A percentile compares a stretch with the other conserved stretches of the same genome.
Conservation (phyloP, 768 basidiomycete species). For the Candolleomyces efflorescens region DNA sequence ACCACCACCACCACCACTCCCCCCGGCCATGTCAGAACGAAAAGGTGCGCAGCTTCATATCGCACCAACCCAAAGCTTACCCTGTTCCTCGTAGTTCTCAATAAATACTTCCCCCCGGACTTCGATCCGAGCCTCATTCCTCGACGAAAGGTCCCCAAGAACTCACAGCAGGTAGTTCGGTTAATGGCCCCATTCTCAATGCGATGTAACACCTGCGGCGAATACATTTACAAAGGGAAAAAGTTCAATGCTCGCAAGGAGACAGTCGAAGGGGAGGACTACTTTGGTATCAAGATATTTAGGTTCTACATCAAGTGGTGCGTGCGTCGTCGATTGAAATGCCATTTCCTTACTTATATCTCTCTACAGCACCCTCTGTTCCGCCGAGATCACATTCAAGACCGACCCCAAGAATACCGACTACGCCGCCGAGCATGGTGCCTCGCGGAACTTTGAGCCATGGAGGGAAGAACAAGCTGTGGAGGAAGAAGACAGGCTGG, state of each 20-base stretch:
- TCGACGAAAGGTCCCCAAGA: conserved; percentile 83
- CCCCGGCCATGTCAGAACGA: conserved; percentile 68
- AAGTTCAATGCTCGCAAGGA: conserved; percentile 99
- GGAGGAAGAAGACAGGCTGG: conserved; percentile 81
- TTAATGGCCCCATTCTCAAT: conserved; percentile 99
- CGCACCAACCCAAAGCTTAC: neutral
- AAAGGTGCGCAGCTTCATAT: conserved; percentile 50
- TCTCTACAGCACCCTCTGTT: conserved; percentile 76
- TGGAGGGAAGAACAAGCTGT: conserved; percentile 83
- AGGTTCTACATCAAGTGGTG: conserved; percentile 91
- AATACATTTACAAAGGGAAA: conserved; percentile 99
- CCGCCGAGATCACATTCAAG: conserved; percentile 99
- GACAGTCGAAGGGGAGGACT: conserved; percentile 95
- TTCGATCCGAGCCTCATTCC: conserved; percentile 98
- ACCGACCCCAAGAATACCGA: conserved; percentile 98
- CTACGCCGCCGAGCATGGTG: conserved; percentile 91
- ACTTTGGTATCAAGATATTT: conserved; percentile 97
- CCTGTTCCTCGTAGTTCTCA: conserved; percentile 55
- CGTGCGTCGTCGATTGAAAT: conserved; percentile 21
- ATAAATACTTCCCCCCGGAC: conserved; percentile 97
- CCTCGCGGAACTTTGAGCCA: conserved; percentile 96
- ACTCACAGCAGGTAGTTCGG: conserved; percentile 95
- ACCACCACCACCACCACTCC: conserved; percentile 6
- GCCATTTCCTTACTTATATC: neutral
- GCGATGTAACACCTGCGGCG: conserved; percentile 95